Base-by-base conservation (phyloP, 768 basidiomycete genomes). In the Kwoniella newhampshirensis region DNA sequence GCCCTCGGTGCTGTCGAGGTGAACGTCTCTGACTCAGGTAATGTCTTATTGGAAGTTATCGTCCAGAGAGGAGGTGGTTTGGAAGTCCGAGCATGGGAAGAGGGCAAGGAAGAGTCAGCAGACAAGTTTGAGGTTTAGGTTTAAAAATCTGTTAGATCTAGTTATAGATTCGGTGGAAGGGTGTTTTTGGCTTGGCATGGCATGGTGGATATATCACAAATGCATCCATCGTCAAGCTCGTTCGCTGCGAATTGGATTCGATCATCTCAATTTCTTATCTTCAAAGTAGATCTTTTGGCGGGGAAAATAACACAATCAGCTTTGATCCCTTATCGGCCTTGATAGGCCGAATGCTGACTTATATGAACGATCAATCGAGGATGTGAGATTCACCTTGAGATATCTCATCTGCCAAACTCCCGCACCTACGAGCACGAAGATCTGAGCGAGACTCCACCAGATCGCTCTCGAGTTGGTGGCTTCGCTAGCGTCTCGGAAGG, bases 331-430 rank as follows among this genome's bases (percentile, higher is more conserved):
- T 8, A n/a, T 37, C 9, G n/a, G 8, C 35, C 8, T 9, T 37
- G 35, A 37, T 37, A 37, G 35, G 35, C 8, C 35, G n/a, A n/a
- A n/a, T 37, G 35, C 8, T 27, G 26, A 43, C 18, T 42, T 8
- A 3, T 42, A 30, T 11, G 27, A 17, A 48, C 15, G 17, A 6
- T 40, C 6, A 48, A 20, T 17, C 7, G 18, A 50, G 9, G 11
- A 25, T 12, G 11, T 18, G 27, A 3, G 3, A 77, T 84, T 71
- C 67, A 91, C 89, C 80, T 85, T 89, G 57, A 99, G 80, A 82
- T 97, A 89, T 70, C 89, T 81, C 73, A 96, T 79, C 77, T 98
- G 96, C 93, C 94, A 97, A 27, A 83, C 80, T 68, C 90, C 97
- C 1, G 93, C 94, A 17, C 79, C 83, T 42, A 97, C 76, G 40